phyloP scores from a whole-genome alignment of 2,329 filamentous ascomycete species.

The Akanthomyces lecanii region DNA sequence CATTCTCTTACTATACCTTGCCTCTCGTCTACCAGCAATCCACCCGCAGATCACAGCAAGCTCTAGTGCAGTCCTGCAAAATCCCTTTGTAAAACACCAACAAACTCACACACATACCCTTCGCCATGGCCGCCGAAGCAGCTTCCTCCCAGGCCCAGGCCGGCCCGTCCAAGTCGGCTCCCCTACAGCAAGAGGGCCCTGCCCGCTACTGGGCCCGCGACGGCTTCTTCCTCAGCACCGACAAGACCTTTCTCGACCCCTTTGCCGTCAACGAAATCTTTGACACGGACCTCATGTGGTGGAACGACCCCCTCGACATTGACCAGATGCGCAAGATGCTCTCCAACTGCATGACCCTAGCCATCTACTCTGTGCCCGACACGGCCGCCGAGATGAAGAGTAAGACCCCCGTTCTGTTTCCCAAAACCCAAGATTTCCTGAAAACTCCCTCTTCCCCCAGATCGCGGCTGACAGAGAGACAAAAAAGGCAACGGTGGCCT shows the following conservation, averaged over 20 bases:
- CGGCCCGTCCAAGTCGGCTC: slow-evolving; percentile 12
- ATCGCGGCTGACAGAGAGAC: background rate
- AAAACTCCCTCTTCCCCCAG: too few relatives aligned
- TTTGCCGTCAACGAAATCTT: slow-evolving; percentile 53
- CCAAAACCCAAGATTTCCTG: too few relatives aligned
- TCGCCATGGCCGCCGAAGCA: slow-evolving; percentile 13
- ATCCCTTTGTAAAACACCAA: background rate
- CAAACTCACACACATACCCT: background rate
- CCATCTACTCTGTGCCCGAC: slow-evolving; percentile 47
- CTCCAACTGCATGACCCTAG: slow-evolving; percentile 56
- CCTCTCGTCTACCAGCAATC: background rate
- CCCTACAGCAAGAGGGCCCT: slow-evolving; percentile 28
- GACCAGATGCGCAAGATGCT: slow-evolving; percentile 47
- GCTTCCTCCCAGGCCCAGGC: slow-evolving; percentile 6
- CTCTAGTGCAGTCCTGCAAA: background rate
- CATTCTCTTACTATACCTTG: background rate
- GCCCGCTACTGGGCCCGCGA: slow-evolving; percentile 47
- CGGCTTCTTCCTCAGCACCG: slow-evolving; percentile 58
- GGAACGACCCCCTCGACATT: slow-evolving; percentile 51
- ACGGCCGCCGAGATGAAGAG: slow-evolving; percentile 37
- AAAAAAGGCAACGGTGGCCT: slow-evolving; percentile 27
- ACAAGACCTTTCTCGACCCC: slow-evolving; percentile 51
- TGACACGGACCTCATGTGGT: slow-evolving; percentile 55
- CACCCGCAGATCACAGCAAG: background rate
- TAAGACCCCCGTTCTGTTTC: slow-evolving; percentile 29